Evolutionary conservation across 768 basidiomycete genomes (phyloP).

Genomic region (Termitomyces sp.): DNA sequence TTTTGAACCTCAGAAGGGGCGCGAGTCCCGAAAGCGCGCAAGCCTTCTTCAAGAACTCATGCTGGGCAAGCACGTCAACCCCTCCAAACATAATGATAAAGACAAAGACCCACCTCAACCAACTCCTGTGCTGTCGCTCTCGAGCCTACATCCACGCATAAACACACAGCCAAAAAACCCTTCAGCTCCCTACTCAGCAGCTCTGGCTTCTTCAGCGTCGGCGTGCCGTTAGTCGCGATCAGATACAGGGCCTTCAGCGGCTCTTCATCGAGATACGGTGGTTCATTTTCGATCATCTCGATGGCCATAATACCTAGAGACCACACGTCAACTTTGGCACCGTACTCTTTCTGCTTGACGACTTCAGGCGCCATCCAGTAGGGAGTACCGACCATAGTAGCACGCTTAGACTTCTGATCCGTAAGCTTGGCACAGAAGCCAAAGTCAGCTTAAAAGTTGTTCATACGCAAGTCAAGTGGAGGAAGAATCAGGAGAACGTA

Average conservation of each 20-base stretch:
- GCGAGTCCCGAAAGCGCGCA: conserved; percentile 81
- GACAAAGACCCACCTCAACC: conserved; percentile 56
- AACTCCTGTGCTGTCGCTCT: conserved; percentile 87
- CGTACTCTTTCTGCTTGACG: conserved; percentile 95
- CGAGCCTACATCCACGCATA: conserved; percentile 94
- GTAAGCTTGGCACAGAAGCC: conserved; percentile 96
- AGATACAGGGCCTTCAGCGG: conserved; percentile 91
- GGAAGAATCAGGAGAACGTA: conserved; percentile 36
- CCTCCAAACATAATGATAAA: conserved; percentile 7
- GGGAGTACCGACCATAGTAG: conserved; percentile 97
- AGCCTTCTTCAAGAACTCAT: conserved; percentile 90
- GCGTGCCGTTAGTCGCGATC: conserved; percentile 97
- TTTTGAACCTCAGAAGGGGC: conserved; percentile 77
- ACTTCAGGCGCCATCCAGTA: conserved; percentile 99
- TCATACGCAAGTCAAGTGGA: not conserved
- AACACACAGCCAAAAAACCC: conserved; percentile 93
- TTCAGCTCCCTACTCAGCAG: conserved; percentile 88
- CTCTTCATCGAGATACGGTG: conserved; percentile 93
- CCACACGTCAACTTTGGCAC: conserved; percentile 96
- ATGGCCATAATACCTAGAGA: conserved; percentile 98
- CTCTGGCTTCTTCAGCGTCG: conserved; percentile 95
- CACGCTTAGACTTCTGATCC: conserved; percentile 93
- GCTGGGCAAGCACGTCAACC: conserved; percentile 39
- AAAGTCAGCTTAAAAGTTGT: conserved; percentile 68
- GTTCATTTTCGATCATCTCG: conserved; percentile 98